Base-by-base conservation (phyloP, 2,329 filamentous ascomycete species). In the Endoconidiophora laricicola region DNA sequence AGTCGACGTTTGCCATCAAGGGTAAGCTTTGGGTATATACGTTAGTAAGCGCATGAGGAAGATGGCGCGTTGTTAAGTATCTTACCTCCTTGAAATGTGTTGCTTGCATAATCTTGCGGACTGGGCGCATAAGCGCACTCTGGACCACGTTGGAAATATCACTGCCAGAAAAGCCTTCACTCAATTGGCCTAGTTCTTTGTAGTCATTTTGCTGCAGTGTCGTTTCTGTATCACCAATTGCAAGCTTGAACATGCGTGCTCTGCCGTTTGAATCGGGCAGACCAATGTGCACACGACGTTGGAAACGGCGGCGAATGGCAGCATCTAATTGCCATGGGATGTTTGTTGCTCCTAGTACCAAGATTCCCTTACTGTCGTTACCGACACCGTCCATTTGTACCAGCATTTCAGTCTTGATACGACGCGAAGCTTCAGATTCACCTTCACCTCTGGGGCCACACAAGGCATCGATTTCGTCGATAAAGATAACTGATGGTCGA, bases 301-400 rank as follows among this genome's bases (percentile, higher is more conserved):
- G 93, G 71, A 98, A 98, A 61, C 91, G 86, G 65, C 91, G 78
- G 58, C 91, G 81, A 59, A 98, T 98, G 58, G 91, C 91, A 9
- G 86, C 84, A 63, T 98, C 91, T 45, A 98, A 74, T 70, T 98
- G 90, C 91, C 91, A 98, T 16, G 91, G 91, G 55, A 98, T 96
- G 63, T 98, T 98, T 51, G 91, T 98, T 49, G 91, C 91, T 54
- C 91, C 91, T 3, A 98, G 76, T 39, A 98, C 93, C 22, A 98
- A 71, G 6, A 98, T 90, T 18, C 90, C 91, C 59, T 83, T 87
- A 55, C 83, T 90, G 65, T 98, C 91, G 55, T 93, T 90, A 55
- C 91, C 93, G 7, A 98, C 91, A 67, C 91, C 93, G 59, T 98
- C 91, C 91, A 98, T 98, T 66, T 98, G 91, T 16, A 98, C 90